Percentiles rank a stretch among this genome's conserved stretches.
phyloP scores from a whole-genome alignment of 305 asterid genomes.

The Fraxinus baroniana region DNA sequence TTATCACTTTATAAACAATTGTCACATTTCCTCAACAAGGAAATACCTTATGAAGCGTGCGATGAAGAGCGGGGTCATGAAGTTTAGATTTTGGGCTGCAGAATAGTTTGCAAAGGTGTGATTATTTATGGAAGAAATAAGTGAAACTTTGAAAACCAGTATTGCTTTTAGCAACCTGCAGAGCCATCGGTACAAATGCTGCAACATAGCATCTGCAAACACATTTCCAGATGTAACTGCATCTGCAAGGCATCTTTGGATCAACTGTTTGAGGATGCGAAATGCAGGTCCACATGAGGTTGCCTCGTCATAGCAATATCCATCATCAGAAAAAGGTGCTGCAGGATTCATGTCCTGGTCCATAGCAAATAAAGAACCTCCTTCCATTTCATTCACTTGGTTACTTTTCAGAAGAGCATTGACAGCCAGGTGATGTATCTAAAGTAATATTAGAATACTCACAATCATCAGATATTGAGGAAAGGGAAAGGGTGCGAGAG shows the following conservation, averaged over 20 bases:
- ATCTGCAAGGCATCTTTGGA: slow-evolving; percentile 90
- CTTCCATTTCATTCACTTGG: slow-evolving; percentile 98
- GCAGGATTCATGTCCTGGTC: slow-evolving; percentile 67
- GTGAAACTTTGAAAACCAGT: slow-evolving; percentile 21
- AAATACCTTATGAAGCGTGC: slow-evolving; percentile 94
- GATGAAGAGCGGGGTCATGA: slow-evolving; percentile 95
- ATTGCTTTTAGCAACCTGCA: slow-evolving; percentile 66
- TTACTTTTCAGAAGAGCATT: slow-evolving; percentile 94
- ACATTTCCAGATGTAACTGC: slow-evolving; percentile 91
- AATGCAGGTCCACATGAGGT: slow-evolving; percentile 89
- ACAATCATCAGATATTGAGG: background rate
- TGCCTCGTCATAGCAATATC: slow-evolving; percentile 71
- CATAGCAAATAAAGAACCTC: slow-evolving; percentile 88
- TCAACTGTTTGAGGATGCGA: slow-evolving; percentile 89
- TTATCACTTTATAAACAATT: slow-evolving; percentile 21
- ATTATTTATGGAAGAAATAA: slow-evolving; percentile 21
- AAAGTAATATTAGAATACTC: slow-evolving; percentile 23
- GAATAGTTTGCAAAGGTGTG: slow-evolving; percentile 24
- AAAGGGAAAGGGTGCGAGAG: background rate
- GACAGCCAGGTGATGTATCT: slow-evolving; percentile 96
- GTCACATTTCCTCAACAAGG: slow-evolving; percentile 26
- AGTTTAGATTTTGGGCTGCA: slow-evolving; percentile 92
- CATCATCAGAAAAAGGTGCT: slow-evolving; percentile 46
- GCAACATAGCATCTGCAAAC: slow-evolving; percentile 89
- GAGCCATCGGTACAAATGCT: slow-evolving; percentile 94